Conservation (phyloP, 257 asterid genomes). For the Petunia secreta region DNA sequence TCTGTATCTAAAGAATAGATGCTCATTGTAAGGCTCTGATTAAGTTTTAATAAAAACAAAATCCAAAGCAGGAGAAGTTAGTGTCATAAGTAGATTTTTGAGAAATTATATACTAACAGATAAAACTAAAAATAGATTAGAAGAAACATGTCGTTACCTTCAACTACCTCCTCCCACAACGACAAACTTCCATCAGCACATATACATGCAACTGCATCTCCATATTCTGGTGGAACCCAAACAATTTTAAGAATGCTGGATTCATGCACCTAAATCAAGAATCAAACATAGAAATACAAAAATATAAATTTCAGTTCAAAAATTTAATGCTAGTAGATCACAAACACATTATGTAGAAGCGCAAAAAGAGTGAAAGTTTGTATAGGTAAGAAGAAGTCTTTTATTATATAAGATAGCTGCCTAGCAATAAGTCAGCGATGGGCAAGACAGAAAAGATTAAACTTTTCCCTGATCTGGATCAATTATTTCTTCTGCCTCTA, state of each 20-base stretch:
- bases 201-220: constrained; percentile 81
- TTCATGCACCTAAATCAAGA: constrained; percentile 52
- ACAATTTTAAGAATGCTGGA: constrained; percentile 65
- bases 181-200: constrained; percentile 67
- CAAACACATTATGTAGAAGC: neutral
- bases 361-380: neutral
- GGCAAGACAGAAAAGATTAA: constrained; percentile 1
- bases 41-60: neutral
- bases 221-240: constrained; percentile 88
- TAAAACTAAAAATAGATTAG: neutral
- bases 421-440: neutral
- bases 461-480: neutral
- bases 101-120: neutral
- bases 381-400: neutral
- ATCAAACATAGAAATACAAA: neutral
- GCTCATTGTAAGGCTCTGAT: constrained; percentile 30
- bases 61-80: neutral
- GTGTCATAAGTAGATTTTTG: neutral
- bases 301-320: neutral
- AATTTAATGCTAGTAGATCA: neutral
- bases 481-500: neutral
- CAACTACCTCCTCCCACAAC: constrained; percentile 78
- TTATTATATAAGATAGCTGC: neutral
- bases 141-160: constrained; percentile 47
- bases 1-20: constrained; percentile 54